Conservation (phyloP, 2,329 filamentous ascomycete species). For the Zymoseptoria passerinii region DNA sequence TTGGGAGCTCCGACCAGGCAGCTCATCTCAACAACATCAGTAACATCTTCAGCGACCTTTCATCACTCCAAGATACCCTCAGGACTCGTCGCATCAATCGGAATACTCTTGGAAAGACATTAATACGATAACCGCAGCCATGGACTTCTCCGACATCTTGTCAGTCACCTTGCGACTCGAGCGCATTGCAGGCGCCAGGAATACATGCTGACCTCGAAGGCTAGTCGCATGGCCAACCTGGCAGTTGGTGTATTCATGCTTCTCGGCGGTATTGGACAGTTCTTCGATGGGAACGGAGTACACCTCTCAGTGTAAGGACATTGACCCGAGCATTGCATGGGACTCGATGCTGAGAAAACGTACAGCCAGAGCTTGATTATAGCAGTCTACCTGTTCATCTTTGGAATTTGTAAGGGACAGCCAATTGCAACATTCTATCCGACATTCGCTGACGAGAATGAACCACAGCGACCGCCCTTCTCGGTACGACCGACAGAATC, state of each 20-base stretch:
- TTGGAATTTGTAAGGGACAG: slow-evolving; percentile 63
- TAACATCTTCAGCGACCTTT: background rate
- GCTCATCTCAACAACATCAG: background rate
- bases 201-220: slow-evolving; percentile 7
- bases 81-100: background rate
- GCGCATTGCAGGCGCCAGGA: slow-evolving; percentile 5
- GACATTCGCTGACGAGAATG: too few relatives aligned
- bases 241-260: slow-evolving; percentile 79
- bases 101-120: background rate
- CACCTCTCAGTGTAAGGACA: slow-evolving; percentile 42
- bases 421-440: background rate
- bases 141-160: slow-evolving; percentile 93
- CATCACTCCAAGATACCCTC: background rate
- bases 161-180: slow-evolving; percentile 43
- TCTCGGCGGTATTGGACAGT: slow-evolving; percentile 68
- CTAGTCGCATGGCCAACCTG: slow-evolving; percentile 89
- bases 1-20: slow-evolving; percentile 1
- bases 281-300: slow-evolving; percentile 43
- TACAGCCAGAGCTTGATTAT: slow-evolving; percentile 64
- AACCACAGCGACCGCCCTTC: slow-evolving; percentile 50
- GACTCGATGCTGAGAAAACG: background rate
- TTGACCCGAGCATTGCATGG: background rate
- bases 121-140: slow-evolving; percentile 31
- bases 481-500: slow-evolving; percentile 30
- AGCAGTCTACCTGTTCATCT: slow-evolving; percentile 80